Base-by-base conservation (phyloP, 805 yeast genomes). In the Candida morakotiae region DNA sequence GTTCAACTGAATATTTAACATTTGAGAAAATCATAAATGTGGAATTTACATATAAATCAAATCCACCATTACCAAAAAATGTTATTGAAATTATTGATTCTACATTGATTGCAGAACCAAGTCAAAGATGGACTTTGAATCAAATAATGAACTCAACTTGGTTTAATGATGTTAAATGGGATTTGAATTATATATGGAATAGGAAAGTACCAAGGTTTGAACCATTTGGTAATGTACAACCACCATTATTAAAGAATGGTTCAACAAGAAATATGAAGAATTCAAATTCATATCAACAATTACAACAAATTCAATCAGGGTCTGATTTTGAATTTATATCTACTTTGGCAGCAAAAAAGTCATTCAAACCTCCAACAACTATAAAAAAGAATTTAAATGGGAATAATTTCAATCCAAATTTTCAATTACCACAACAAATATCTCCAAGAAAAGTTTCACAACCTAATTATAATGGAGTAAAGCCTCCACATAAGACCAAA, bases 11-110 rank as follows among this genome's bases (percentile, higher is more conserved):
- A 60, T 81, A 85, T 55, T 74, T 81, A 40, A 88, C 95, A 0
- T 88, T 88, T 62, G 95, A 88, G 53, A 83, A 85, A 53, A 93
- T 93, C 51, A 86, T 89, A 34, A 74, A 74, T 31, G 67, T 83
- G 23, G 85, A 87, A 39, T 93, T 83, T 55, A 60, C 74, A 14
- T 87, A 58, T 41, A 51, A 47, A 19, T 42, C 50, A 2, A 37
- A 43, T 14, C 44, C 41, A n/a, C 60, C 58, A 1, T 34, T 60
- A 5, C 71, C 71, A 0, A 42, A 28, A 0, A 55, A 51, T 27
- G 67, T 64, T 9, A 42, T 44, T 15, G 48, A 42, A 11, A 44
- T 67, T 3, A 59, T 67, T 11, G 71, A 65, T 26, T 40, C 38
- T 10, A 47, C 62, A 2, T 52, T 67, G 38, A 52, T 62, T 9